Conservation (phyloP, 805 yeast species). For the Torulaspora maleeae region DNA sequence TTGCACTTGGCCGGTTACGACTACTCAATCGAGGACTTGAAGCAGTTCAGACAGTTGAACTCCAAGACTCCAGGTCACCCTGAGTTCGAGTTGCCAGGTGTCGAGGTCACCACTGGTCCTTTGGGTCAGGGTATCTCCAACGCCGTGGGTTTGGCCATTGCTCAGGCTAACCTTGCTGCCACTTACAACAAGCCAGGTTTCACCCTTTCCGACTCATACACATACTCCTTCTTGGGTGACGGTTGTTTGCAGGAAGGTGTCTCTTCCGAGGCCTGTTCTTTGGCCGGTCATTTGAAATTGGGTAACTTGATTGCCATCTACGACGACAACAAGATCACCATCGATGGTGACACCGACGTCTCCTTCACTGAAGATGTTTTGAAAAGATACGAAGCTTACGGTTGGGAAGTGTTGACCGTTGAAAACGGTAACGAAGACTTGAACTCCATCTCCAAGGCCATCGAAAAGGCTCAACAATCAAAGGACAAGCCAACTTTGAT, state of each 20-base stretch:
- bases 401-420: conserved; percentile 84
- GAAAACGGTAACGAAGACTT: conserved; percentile 77
- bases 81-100: conserved; percentile 85
- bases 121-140: conserved; percentile 96
- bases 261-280: conserved; percentile 85
- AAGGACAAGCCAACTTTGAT: conserved; percentile 82
- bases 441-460: conserved; percentile 64
- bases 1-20: conserved; percentile 84
- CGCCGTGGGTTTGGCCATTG: conserved; percentile 96
- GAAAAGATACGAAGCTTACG: conserved; percentile 83
- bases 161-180: conserved; percentile 88
- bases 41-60: conserved; percentile 81
- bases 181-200: conserved; percentile 80
- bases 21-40: conserved; percentile 71
- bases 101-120: conserved; percentile 98
- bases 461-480: conserved; percentile 74
- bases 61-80: conserved; percentile 98
- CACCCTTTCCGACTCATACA: conserved; percentile 66
- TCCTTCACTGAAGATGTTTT: conserved; percentile 92
- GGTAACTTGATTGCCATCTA: conserved; percentile 91
- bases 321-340: conserved; percentile 95
- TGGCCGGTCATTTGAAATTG: conserved; percentile 94
- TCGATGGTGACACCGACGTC: conserved; percentile 85
- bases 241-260: conserved; percentile 99
- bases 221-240: conserved; percentile 85